phyloP scores from a whole-genome alignment of 345 rosid genomes.

The Trapa bicornis region DNA sequence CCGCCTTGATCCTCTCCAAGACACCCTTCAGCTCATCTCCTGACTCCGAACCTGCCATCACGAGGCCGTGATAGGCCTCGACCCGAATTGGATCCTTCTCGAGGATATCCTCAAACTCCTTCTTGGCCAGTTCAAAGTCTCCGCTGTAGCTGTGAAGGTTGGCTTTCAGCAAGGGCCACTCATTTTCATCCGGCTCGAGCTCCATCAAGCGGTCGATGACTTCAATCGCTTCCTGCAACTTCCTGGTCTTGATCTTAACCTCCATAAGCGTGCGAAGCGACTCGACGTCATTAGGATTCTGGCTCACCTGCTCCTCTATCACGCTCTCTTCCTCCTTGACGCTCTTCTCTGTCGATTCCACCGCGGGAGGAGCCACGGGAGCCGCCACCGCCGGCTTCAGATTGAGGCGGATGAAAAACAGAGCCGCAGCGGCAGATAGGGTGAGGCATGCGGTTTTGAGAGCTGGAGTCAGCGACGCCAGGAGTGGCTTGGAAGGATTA shows the following conservation, averaged over 20 bases:
- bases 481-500: constrained; percentile 16
- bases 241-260: constrained; percentile 46
- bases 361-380: constrained; percentile 21
- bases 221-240: constrained; percentile 33
- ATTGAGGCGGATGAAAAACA: constrained; percentile 39
- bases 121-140: constrained; percentile 44
- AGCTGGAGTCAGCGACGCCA: constrained; percentile 10
- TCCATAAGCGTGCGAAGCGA: constrained; percentile 56
- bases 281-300: constrained; percentile 34
- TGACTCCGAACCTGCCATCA: constrained; percentile 42
- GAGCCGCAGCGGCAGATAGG: constrained; percentile 45
- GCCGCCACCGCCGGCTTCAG: constrained; percentile 46
- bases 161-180: constrained; percentile 64
- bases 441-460: constrained; percentile 48
- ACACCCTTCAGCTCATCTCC: constrained; percentile 22
- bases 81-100: constrained; percentile 65
- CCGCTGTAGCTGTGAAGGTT: constrained; percentile 50
- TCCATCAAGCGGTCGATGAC: constrained; percentile 50
- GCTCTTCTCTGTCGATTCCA: constrained; percentile 16
- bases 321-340: constrained; percentile 39
- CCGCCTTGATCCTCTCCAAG: constrained; percentile 43
- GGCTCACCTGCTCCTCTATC: constrained; percentile 31
- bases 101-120: constrained; percentile 41
- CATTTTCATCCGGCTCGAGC: constrained; percentile 62
- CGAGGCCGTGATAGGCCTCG: constrained; percentile 81